Conservation (phyloP, 2,329 filamentous ascomycete species). For the Thelonectria rubi region DNA sequence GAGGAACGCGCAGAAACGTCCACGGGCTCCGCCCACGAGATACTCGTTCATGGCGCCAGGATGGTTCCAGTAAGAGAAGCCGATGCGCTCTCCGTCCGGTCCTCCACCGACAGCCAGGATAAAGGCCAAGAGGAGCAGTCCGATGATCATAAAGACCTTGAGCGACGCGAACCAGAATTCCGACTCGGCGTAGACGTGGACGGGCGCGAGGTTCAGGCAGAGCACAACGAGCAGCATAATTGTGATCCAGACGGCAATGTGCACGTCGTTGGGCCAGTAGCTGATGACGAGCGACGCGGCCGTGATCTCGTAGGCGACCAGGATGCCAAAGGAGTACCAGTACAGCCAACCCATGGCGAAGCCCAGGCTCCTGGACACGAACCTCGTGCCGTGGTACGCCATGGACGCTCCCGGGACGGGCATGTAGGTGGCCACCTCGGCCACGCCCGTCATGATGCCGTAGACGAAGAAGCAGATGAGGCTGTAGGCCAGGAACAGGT, state of each 20-base stretch:
- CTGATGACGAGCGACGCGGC: conserved; percentile 17
- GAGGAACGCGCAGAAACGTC: conserved; percentile 75
- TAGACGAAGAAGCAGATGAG: conserved; percentile 24
- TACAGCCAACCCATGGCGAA: conserved; percentile 26
- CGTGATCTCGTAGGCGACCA: conserved; percentile 20
- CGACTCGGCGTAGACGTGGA: conserved; percentile 14
- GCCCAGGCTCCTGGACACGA: conserved; percentile 17
- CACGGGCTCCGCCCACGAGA: conserved; percentile 66
- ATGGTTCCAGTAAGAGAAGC: conserved; percentile 69
- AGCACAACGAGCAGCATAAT: conserved; percentile 17
- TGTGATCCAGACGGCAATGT: conserved; percentile 19
- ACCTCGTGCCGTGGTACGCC: conserved; percentile 15
- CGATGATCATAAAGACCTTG: conserved; percentile 24
- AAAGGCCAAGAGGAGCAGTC: conserved; percentile 16
- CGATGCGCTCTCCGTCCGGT: conserved; percentile 71
- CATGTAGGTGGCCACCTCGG: conserved; percentile 20
- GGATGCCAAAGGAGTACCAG: conserved; percentile 24
- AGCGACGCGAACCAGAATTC: conserved; percentile 26
- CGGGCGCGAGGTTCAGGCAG: conserved; percentile 10
- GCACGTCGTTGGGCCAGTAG: conserved; percentile 18
- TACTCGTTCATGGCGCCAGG: conserved; percentile 74
- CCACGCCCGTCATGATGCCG: conserved; percentile 17
- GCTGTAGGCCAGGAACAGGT: conserved; percentile 18
- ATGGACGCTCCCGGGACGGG: conserved; percentile 19
- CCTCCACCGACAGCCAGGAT: conserved; percentile 66